A percentile compares a stretch with the other conserved stretches of the same genome.
Conservation (phyloP, 139 green algal species). For the Closterium sp. region DNA sequence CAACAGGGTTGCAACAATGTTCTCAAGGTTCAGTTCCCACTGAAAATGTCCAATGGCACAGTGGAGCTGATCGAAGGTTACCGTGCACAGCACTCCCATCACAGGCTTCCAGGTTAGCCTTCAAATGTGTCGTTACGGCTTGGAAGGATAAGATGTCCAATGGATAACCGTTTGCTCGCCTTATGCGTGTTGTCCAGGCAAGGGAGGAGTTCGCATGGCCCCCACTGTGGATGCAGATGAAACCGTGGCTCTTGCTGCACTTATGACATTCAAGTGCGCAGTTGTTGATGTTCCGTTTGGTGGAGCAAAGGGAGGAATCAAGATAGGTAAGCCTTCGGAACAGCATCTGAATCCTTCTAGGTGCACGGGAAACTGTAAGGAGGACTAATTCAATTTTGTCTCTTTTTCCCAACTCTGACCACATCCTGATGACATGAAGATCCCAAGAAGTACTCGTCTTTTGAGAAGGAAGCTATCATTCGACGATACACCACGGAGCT, state of each 20-base stretch:
- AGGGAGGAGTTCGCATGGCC: constrained; percentile 45
- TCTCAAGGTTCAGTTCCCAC: constrained; percentile 38
- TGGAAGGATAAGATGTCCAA: too few species aligned
- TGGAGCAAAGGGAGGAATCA: constrained; percentile 77
- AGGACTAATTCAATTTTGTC: too few species aligned
- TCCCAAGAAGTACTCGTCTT: constrained; percentile 12
- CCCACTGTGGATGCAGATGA: constrained; percentile 38
- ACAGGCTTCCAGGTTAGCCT: not conserved
- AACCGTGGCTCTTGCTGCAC: constrained; percentile 59
- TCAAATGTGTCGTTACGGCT: too few species aligned
- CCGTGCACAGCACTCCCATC: constrained; percentile 47
- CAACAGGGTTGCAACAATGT: constrained; percentile 51
- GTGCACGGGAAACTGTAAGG: too few species aligned
- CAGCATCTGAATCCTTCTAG: too few species aligned
- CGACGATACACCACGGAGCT: constrained; percentile 37
- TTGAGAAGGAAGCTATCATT: constrained; percentile 23
- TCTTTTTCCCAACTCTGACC: too few species aligned
- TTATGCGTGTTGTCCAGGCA: constrained; percentile 5
- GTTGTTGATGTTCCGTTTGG: constrained; percentile 94
- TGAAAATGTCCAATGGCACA: constrained; percentile 27
- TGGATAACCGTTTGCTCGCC: too few species aligned
- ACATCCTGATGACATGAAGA: too few species aligned
- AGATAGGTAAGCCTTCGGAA: too few species aligned
- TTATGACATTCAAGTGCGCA: constrained; percentile 97
- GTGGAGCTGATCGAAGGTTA: constrained; percentile 42